Percentiles rank a stretch among this genome's conserved stretches.
Conservation (phyloP, 345 rosid species). For the Brassica juncea region DNA sequence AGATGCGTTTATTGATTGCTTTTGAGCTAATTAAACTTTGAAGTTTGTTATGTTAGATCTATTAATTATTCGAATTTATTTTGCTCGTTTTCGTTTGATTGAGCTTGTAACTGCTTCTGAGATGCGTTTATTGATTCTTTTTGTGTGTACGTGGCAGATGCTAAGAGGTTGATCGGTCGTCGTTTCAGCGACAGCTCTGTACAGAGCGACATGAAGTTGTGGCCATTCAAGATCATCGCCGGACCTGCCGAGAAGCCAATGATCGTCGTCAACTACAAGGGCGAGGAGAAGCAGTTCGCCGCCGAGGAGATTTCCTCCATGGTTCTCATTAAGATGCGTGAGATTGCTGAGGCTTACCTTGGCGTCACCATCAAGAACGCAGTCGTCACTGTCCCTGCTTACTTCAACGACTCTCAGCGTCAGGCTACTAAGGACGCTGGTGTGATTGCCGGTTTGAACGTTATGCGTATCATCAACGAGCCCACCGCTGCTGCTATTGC, state of each 20-base stretch:
- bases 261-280: conserved; percentile 67
- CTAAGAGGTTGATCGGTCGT: conserved; percentile 75
- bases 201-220: conserved; percentile 66
- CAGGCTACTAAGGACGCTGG: conserved; percentile 84
- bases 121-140: background rate
- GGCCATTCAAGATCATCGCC: conserved; percentile 75
- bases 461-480: conserved; percentile 74
- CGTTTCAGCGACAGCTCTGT: conserved; percentile 64
- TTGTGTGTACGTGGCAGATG: conserved; percentile 43
- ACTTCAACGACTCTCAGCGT: conserved; percentile 84
- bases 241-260: conserved; percentile 78
- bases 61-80: background rate
- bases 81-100: background rate
- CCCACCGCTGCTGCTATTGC: conserved; percentile 88
- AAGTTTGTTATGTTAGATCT: background rate
- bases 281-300: conserved; percentile 68
- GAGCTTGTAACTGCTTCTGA: background rate
- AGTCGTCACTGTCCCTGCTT: conserved; percentile 75
- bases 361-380: conserved; percentile 68
- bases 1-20: too few species aligned
- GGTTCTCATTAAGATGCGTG: conserved; percentile 84
- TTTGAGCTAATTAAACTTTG: background rate
- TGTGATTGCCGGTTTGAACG: conserved; percentile 75
- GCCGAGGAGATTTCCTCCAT: conserved; percentile 78
- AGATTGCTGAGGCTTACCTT: conserved; percentile 80